Conservation (phyloP, 1,139 yeast species). For the Wickerhamomyces sp. region DNA sequence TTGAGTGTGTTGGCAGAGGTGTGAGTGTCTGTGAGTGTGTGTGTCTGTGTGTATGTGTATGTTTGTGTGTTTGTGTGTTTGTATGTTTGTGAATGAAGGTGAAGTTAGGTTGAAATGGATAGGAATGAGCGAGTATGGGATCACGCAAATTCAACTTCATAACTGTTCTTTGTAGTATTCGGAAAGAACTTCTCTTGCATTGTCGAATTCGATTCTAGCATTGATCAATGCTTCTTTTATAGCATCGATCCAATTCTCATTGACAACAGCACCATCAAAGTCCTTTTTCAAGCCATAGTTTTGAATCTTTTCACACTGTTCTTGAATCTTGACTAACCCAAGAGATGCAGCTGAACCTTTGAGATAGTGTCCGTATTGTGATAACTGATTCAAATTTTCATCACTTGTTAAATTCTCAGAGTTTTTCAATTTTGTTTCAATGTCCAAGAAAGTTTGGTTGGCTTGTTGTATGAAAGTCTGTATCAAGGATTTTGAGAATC, state of each 20-base stretch:
- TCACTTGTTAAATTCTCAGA: not conserved
- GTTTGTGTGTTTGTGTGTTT: no score
- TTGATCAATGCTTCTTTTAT: conserved; percentile 48
- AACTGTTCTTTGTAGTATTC: conserved; percentile 51
- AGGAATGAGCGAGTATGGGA: no score
- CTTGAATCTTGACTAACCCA: conserved; percentile 76
- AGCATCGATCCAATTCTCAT: conserved; percentile 21
- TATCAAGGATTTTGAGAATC: conserved; percentile 72
- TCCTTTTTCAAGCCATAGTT: conserved; percentile 64
- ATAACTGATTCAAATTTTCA: conserved; percentile 52
- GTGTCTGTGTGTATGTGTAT: no score
- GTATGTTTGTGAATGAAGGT: no score
- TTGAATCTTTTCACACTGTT: conserved; percentile 89
- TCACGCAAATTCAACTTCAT: conserved; percentile 22
- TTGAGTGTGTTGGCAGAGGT: no score
- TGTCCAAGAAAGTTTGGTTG: conserved; percentile 66
- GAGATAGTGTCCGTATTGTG: conserved; percentile 82
- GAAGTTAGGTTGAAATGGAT: no score
- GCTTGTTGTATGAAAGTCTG: conserved; percentile 89
- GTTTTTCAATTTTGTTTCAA: conserved; percentile 47
- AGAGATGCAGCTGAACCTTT: conserved; percentile 96
- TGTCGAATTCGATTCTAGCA: conserved; percentile 52
- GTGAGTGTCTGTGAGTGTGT: no score
- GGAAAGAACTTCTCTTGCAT: conserved; percentile 52
- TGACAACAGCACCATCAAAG: conserved; percentile 28